Evolutionary conservation across 164 flowering plant species (phyloP), one percentile per base, ranked within the genome.

Genomic region (Stephania cephalantha): DNA sequence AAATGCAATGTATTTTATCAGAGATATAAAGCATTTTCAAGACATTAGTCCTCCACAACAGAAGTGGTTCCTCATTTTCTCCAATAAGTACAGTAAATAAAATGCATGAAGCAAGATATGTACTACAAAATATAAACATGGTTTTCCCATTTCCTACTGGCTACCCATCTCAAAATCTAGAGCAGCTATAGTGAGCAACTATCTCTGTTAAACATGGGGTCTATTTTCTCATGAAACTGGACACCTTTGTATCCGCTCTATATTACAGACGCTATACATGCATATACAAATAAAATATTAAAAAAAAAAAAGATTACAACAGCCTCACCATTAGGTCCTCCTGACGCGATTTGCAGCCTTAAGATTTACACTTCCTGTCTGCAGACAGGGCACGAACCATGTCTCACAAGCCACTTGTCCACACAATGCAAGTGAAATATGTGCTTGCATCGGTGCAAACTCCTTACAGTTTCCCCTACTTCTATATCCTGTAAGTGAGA

Each of bases 351-450:
- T 30, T 2, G 7, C 61, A n/a, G 53, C 48, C 46, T 68, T 22
- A 46, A 44, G 77, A 52, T 69, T 6, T 78, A 80, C 13, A 87
- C 88, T 72, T 79, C 73, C 73, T 74, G 85, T 78, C 93, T 79
- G 78, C 93, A 89, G 12, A 89, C 75, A 18, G 93, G 93, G 81
- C 90, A 87, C 4, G 93, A 86, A 22, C 85, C 83, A 71, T 85
- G 88, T 71, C 81, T 73, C n/a, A 80, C 55, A 50, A 89, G 86
- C 93, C 93, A 89, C 77, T 82, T 85, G 76, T 89, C 93, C 63
- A 89, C 89, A 69, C 93, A 89, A 3, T 75, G 68, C 83, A 86
- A 74, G 80, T 89, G 93, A 80, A 87, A 89, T 7, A 76, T 79
- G 81, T 89, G 93, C 46, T 79, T 76, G 77, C 93, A 89, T 46